phyloP scores from a whole-genome alignment of 768 basidiomycete genomes.

The Saitozyma sp. region DNA sequence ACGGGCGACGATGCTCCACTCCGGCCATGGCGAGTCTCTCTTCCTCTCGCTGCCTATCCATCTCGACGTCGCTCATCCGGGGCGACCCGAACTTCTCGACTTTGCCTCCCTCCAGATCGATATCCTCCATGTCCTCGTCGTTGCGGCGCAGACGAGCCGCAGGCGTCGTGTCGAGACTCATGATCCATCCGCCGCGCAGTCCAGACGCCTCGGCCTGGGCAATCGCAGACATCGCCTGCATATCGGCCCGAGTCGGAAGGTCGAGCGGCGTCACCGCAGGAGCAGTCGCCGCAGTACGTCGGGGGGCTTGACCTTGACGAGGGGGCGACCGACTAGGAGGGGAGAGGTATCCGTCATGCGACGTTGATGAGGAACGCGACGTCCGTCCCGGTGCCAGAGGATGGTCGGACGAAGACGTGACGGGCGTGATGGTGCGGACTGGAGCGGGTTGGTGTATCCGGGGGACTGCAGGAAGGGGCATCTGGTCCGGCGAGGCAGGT shows the following conservation, averaged over 20 bases:
- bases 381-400: conserved; percentile 20
- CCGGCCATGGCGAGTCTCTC: conserved; percentile 33
- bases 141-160: conserved; percentile 15
- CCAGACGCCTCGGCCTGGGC: conserved; percentile 47
- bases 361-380: conserved; percentile 7
- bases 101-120: conserved; percentile 53
- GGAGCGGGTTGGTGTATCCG: conserved; percentile 16
- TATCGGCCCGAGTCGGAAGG: conserved; percentile 52
- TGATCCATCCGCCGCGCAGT: conserved; percentile 53
- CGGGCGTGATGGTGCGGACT: conserved; percentile 44
- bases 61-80: conserved; percentile 23
- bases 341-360: conserved; percentile 38
- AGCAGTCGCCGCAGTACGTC: conserved; percentile 14
- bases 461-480: conserved; percentile 22
- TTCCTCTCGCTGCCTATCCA: conserved; percentile 29
- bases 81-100: conserved; percentile 42
- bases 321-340: conserved; percentile 42
- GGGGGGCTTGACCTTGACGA: conserved; percentile 5
- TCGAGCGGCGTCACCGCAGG: conserved; percentile 47
- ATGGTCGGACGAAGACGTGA: conserved; percentile 33
- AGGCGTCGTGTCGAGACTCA: conserved; percentile 41
- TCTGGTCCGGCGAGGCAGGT: conserved; percentile 42
- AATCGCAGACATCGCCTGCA: conserved; percentile 52
- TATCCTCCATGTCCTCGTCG: conserved; percentile 50
- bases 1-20: conserved; percentile 33